Conservation (phyloP, 768 basidiomycete genomes). For the Collybiopsis luxurians region DNA sequence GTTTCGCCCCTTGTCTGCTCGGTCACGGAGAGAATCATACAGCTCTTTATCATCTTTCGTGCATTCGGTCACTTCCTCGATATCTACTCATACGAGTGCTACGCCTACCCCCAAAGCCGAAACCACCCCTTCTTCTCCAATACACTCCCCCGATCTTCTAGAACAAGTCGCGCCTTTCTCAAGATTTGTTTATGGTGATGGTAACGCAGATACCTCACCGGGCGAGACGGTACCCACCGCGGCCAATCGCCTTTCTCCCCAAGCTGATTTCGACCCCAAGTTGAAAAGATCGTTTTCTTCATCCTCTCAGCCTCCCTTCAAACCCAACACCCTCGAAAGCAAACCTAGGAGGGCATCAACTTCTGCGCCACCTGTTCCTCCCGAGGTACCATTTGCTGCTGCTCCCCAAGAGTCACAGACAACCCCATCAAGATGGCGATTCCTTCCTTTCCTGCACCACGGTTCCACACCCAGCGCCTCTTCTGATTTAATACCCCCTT, state of each 20-base stretch:
- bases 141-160: slow-evolving; percentile 13
- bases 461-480: slow-evolving; percentile 22
- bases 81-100: slow-evolving; percentile 9
- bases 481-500: slow-evolving; percentile 12
- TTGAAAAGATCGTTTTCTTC: slow-evolving; percentile 2
- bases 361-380: slow-evolving; percentile 11
- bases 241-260: not conserved
- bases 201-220: slow-evolving; percentile 3
- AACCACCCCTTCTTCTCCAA: slow-evolving; percentile 24
- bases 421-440: slow-evolving; percentile 35
- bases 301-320: not conserved
- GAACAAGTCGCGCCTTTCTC: slow-evolving; percentile 20
- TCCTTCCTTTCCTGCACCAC: slow-evolving; percentile 38
- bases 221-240: not conserved
- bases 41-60: slow-evolving; percentile 26
- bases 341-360: slow-evolving; percentile 7
- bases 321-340: not conserved
- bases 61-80: slow-evolving; percentile 16
- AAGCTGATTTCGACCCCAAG: not conserved
- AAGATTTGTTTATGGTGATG: slow-evolving; percentile 17
- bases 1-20: slow-evolving; percentile 43
- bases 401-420: slow-evolving; percentile 15
- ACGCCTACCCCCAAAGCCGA: slow-evolving; percentile 12
- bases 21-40: slow-evolving; percentile 34
- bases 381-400: not conserved